Percentiles rank a stretch among this genome's conserved stretches.
Conservation (phyloP, 768 basidiomycete genomes). For the Termitomyces sp. region DNA sequence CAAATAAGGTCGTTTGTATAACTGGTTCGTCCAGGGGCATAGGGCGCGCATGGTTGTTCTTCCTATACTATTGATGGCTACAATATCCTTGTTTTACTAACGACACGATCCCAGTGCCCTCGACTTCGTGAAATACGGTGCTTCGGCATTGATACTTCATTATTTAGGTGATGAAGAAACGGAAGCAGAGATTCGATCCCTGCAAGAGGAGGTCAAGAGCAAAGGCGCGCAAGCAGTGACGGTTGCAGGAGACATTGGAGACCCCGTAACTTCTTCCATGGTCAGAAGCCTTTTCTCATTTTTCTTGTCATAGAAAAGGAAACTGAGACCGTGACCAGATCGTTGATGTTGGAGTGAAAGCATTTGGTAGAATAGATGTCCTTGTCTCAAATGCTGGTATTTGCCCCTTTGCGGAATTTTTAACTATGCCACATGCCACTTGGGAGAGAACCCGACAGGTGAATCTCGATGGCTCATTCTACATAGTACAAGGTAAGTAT, state of each 20-base stretch:
- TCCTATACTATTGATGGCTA: not conserved
- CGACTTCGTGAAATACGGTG: slow-evolving; percentile 62
- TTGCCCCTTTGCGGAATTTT: slow-evolving; percentile 73
- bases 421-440: slow-evolving; percentile 57
- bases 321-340: slow-evolving; percentile 37
- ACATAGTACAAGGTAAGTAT: slow-evolving; percentile 54
- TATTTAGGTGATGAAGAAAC: slow-evolving; percentile 59
- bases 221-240: slow-evolving; percentile 35
- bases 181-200: slow-evolving; percentile 38
- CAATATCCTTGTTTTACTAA: not conserved
- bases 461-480: slow-evolving; percentile 76
- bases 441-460: slow-evolving; percentile 66
- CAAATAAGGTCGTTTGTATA: slow-evolving; percentile 60
- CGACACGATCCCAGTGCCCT: slow-evolving; percentile 33
- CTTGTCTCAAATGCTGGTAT: slow-evolving; percentile 52
- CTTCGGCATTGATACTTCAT: slow-evolving; percentile 58
- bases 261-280: slow-evolving; percentile 48
- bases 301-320: not conserved
- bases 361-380: slow-evolving; percentile 60
- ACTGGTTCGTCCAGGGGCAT: slow-evolving; percentile 76
- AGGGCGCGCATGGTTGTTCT: slow-evolving; percentile 52
- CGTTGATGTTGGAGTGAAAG: slow-evolving; percentile 50
- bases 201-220: slow-evolving; percentile 42
- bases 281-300: slow-evolving; percentile 24
- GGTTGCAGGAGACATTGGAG: slow-evolving; percentile 64